Evolutionary conservation across 2,329 filamentous ascomycete genomes (phyloP).

Genomic region (Fusarium citri): DNA sequence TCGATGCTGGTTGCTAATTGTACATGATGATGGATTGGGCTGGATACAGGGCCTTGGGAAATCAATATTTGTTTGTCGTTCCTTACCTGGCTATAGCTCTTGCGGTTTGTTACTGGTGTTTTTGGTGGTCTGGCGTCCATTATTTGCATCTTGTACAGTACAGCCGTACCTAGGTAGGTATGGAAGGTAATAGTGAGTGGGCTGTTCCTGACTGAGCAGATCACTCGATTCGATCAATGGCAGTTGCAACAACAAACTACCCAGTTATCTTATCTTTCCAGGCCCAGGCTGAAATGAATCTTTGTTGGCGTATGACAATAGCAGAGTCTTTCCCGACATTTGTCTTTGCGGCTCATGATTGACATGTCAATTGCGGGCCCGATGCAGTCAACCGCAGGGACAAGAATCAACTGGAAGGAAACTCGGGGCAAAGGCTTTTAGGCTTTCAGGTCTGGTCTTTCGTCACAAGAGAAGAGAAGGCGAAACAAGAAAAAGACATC

Average conservation of each 20-base stretch:
- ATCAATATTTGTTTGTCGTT: not conserved
- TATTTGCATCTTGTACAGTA: constrained; percentile 18
- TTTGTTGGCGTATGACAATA: constrained; percentile 14
- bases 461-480: constrained; percentile 7
- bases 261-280: constrained; percentile 5
- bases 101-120: constrained; percentile 10
- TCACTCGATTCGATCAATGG: constrained; percentile 3
- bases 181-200: not conserved
- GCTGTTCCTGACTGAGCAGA: constrained; percentile 7
- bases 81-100: constrained; percentile 26
- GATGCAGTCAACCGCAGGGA: constrained; percentile 37
- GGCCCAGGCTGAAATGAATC: constrained; percentile 14
- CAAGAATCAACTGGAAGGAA: constrained; percentile 24
- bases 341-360: constrained; percentile 38
- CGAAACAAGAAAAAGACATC: constrained; percentile 9
- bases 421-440: not conserved
- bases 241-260: constrained; percentile 19
- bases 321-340: constrained; percentile 36
- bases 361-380: constrained; percentile 39
- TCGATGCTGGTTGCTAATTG: not conserved
- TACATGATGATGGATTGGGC: not conserved
- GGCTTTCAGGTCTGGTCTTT: not conserved
- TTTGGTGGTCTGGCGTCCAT: constrained; percentile 9
- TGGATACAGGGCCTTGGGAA: not conserved
- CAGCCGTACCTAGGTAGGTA: too few relatives aligned